These are phyloP conservation scores for Phytopythium mirpurense DNA, from an alignment of 352 stramenopile species.

Conservation along the genomic window DNA sequence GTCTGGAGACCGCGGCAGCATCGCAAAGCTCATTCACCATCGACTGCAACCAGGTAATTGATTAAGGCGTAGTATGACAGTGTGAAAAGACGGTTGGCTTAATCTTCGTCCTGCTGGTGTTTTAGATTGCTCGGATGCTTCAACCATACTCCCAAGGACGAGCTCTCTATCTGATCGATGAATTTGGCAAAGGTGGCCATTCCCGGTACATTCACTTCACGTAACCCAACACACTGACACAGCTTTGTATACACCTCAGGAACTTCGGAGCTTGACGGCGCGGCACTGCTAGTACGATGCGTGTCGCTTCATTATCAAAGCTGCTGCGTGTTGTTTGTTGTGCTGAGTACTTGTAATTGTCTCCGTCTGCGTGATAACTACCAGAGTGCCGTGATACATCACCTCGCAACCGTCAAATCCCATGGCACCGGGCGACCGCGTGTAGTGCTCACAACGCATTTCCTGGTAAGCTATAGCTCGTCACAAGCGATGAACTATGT, in stretches of 20 bases:
- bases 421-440: constrained; percentile 24
- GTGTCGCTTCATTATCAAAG: too few species aligned
- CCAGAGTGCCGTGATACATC: constrained; percentile 54
- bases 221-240: background rate
- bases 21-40: constrained; percentile 87
- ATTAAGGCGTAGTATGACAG: too few species aligned
- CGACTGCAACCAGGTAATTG: constrained; percentile 82
- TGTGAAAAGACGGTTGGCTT: too few species aligned
- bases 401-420: constrained; percentile 32
- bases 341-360: background rate
- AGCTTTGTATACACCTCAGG: constrained; percentile 19
- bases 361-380: background rate
- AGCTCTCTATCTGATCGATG: constrained; percentile 80
- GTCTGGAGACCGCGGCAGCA: constrained; percentile 68
- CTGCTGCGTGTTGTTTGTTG: background rate
- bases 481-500: too few species aligned
- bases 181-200: constrained; percentile 79
- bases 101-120: too few species aligned
- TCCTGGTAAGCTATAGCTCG: constrained; percentile 57
- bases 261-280: constrained; percentile 68
- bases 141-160: constrained; percentile 44
- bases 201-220: background rate
- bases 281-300: constrained; percentile 67
- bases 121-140: constrained; percentile 85
- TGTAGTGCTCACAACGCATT: constrained; percentile 77